phyloP scores from a whole-genome alignment of 2,329 filamentous ascomycete species.

The Neopestalotiopsis clavispora region DNA sequence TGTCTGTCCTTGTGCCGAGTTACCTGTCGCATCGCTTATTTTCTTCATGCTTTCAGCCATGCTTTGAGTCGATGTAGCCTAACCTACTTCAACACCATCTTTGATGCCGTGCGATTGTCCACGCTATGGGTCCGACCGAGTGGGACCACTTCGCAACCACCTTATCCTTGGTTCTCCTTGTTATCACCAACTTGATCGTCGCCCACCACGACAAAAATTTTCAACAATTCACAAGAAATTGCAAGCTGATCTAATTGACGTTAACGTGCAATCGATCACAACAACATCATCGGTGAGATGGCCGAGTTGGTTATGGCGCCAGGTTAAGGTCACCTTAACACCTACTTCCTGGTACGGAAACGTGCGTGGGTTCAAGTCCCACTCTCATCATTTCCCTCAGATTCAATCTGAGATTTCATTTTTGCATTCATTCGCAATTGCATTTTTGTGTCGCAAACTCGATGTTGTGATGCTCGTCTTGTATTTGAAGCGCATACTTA shows the following conservation, averaged over 20 bases:
- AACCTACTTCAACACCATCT: background rate
- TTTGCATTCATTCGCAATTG: background rate
- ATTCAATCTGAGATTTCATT: background rate
- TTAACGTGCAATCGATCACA: background rate
- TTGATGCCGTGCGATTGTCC: background rate
- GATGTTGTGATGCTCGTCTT: too few relatives aligned
- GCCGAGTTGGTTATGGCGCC: slow-evolving; percentile 1
- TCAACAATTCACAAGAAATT: background rate
- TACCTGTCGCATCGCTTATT: background rate
- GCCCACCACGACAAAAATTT: background rate
- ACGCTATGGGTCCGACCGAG: background rate
- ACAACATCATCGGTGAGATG: background rate
- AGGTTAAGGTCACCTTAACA: slow-evolving; percentile 2
- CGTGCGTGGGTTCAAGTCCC: slow-evolving; percentile 1
- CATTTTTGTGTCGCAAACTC: too few relatives aligned
- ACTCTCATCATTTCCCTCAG: background rate
- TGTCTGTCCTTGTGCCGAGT: background rate
- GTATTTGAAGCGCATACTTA: too few relatives aligned
- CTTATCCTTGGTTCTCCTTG: background rate
- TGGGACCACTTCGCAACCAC: background rate
- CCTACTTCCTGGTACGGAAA: slow-evolving; percentile 2
- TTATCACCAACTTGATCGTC: background rate
- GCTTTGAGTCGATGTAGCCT: background rate
- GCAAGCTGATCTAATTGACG: too few relatives aligned
- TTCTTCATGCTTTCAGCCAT: background rate